Base-by-base conservation (phyloP, 1,284 basidiomycete species). In the Moesziomyces parantarcticus region DNA sequence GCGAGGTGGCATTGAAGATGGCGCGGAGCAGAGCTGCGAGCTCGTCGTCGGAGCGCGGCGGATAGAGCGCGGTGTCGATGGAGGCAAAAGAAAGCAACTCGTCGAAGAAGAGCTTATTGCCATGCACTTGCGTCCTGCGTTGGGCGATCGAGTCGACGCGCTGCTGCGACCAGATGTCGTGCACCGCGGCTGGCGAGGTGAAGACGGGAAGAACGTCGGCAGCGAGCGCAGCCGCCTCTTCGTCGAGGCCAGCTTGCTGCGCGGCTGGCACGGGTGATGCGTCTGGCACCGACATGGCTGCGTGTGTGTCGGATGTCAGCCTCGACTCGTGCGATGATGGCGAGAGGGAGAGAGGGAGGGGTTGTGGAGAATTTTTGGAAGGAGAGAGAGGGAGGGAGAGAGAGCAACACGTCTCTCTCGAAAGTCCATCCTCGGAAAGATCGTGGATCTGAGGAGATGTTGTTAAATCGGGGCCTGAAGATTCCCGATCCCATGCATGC, bases 51-150 rank as follows among this genome's bases (percentile, higher is more conserved):
- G 73, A 67, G 26, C 58, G 48, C 25, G 63, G 71, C 26, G 65
- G 67, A 26, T 74, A 68, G 41, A 67, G 72, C 22, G 50, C 39
- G 4, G 67, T 39, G 49, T 71, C 71, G 51, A 74, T 53, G 5
- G 59, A 20, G n/a, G 65, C 65, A 32, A 76, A 61, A 9, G 52
- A 40, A 18, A 76, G 59, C 55, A 72, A 55, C 51, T 76, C 68
- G 52, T 76, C 69, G 34, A 76, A 72, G 51, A 76, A 76, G 59
- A 76, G 69, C 32, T 47, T 47, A 5, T 53, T 44, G 11, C 55
- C 66, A 20, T 40, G 43, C 23, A 70, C 34, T 20, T 29, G n/a
- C 25, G 41, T 23, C 22, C 74, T 40, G 13, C 64, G 55, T 18
- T 53, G 20, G 11, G 20, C 29, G n/a, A 48, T 50, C 51, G 50